Base-by-base conservation (phyloP, 805 yeast genomes). In the Wickerhamiella vanderwaltii region DNA sequence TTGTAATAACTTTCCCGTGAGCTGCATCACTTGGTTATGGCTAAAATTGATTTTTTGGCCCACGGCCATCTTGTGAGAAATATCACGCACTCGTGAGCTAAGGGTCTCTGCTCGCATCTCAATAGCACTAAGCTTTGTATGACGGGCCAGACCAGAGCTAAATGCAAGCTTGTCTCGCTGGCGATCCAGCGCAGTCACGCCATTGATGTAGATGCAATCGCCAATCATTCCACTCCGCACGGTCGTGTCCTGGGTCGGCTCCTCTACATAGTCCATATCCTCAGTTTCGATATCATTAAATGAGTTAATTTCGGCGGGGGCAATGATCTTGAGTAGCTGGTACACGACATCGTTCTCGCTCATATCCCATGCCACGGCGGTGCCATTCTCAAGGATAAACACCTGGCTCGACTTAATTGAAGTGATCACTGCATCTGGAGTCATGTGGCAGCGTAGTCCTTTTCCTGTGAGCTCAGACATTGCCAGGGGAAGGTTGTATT, bases 301-400 rank as follows among this genome's bases (percentile, higher is more conserved):
- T 1, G 71, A 60, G 3, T 68, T 62, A 2, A 70, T 46, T 55
- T 69, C 70, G 2, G 82, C 73, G 0, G 56, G 51, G 35, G 63
- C 56, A 3, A 84, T 59, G 13, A 72, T 46, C 1, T 84, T 82
- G 6, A 77, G 48, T 4, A 58, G 43, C 20, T 47, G 44, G 3
- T 47, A 43, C 16, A 49, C 41, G 4, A 80, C 62, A 15, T 67
- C 61, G 4, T 63, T 54, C 59, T 87, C 95, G 13, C 65, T 61
- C 50, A 83, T 61, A 6, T 85, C 85, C 94, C 95, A 86, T 0
- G 84, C 81, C 11, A 83, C 84, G 9, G 86, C 62, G 0, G 94
- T 73, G 2, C 95, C 96, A 50, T 79, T 77, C 3, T 76, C 70
- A 32, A 87, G 62, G 1, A 86, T 65, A 62, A 86, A 68, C 2